phyloP scores from a whole-genome alignment of 169 alveolate species.

The Plasmodium gonderi region DNA sequence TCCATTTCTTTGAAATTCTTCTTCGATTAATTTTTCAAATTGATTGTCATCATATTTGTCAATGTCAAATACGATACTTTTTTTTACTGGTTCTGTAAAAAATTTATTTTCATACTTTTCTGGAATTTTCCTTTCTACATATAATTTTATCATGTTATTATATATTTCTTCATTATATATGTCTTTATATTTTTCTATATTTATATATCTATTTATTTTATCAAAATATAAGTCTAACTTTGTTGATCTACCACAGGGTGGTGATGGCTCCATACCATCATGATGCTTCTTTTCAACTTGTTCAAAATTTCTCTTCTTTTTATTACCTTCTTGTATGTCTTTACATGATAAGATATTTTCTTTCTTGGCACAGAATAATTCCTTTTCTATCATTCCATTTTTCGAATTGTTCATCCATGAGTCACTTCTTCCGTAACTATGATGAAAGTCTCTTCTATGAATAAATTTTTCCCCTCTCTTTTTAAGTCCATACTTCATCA shows the following conservation, averaged over 20 bases:
- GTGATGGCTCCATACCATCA: background rate
- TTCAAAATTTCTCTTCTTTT: background rate
- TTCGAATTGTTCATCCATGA: background rate
- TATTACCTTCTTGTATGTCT: background rate
- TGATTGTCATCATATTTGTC: slow-evolving; percentile 50
- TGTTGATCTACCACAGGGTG: background rate
- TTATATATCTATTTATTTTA: slow-evolving; percentile 32
- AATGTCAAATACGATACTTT: slow-evolving; percentile 65
- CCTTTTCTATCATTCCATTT: background rate
- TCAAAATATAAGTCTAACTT: slow-evolving; percentile 20
- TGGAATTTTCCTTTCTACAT: slow-evolving; percentile 47
- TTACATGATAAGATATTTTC: background rate
- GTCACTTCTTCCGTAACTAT: background rate
- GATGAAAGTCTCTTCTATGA: background rate
- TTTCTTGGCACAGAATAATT: background rate
- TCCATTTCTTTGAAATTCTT: slow-evolving; percentile 68
- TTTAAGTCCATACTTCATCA: background rate
- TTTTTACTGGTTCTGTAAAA: slow-evolving; percentile 15
- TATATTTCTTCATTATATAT: slow-evolving; percentile 40
- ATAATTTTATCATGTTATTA: slow-evolving; percentile 28
- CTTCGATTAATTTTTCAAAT: slow-evolving; percentile 8
- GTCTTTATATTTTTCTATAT: slow-evolving; percentile 23
- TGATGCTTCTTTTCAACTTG: too few relatives aligned
- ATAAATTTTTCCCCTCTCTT: background rate
- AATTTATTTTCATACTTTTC: slow-evolving; percentile 38